Evolutionary conservation across 2,329 filamentous ascomycete species (phyloP).

Genomic region (Colletotrichum australisinense): DNA sequence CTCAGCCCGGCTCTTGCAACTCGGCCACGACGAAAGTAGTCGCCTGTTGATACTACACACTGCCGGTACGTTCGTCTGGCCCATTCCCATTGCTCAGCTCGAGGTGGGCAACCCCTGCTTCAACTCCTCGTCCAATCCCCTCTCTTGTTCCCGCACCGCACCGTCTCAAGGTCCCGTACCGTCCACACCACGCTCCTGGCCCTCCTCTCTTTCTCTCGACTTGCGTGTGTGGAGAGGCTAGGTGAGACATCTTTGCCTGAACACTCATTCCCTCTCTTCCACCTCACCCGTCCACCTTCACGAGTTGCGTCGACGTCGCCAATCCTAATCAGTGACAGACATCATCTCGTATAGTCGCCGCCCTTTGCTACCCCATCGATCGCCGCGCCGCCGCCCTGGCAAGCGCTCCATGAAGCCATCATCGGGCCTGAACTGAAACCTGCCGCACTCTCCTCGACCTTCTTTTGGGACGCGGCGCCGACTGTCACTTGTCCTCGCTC

Average conservation of each 20-base stretch:
- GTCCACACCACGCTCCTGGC: constrained; percentile 12
- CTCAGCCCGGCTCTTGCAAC: constrained; percentile 1
- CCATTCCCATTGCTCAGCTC: constrained; percentile 29
- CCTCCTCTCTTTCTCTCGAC: constrained; percentile 22
- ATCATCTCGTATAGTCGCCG: background rate
- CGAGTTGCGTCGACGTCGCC: constrained; percentile 17
- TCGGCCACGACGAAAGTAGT: background rate
- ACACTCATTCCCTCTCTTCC: constrained; percentile 25
- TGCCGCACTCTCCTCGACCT: constrained; percentile 23
- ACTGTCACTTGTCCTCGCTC: constrained; percentile 14
- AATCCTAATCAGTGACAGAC: constrained; percentile 7
- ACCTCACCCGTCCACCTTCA: constrained; percentile 14
- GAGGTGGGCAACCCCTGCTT: constrained; percentile 31
- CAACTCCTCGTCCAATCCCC: constrained; percentile 31
- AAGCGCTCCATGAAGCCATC: constrained; percentile 33
- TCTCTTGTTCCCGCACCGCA: constrained; percentile 29
- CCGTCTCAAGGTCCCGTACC: background rate
- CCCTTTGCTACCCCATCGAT: constrained; percentile 7
- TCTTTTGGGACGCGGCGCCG: background rate
- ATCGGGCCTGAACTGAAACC: constrained; percentile 33
- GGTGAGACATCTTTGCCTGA: constrained; percentile 34
- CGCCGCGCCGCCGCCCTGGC: constrained; percentile 15
- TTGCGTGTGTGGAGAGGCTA: constrained; percentile 29
- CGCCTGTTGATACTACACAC: constrained; percentile 5
- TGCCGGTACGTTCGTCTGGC: constrained; percentile 20